Evolutionary conservation across 1,284 basidiomycete genomes (phyloP).

Genomic region (Abortiporus biennis): DNA sequence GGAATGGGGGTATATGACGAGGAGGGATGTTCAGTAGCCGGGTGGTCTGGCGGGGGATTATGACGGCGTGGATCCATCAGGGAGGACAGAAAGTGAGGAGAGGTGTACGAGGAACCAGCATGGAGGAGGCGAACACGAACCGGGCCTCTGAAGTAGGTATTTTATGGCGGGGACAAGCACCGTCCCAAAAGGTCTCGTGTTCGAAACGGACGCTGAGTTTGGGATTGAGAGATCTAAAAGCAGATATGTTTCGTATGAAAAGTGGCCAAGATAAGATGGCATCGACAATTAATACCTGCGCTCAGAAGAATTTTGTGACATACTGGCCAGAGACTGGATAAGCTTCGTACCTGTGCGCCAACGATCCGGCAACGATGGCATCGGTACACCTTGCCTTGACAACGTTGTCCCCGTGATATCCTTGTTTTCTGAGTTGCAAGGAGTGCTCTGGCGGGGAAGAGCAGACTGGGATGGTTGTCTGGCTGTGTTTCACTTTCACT

Average conservation of each 20-base stretch:
- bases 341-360: slow-evolving; percentile 16
- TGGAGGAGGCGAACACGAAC: slow-evolving; percentile 7
- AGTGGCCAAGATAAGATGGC: slow-evolving; percentile 24
- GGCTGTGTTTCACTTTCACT: too few species aligned
- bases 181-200: slow-evolving; percentile 18
- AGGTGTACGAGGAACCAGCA: slow-evolving; percentile 3
- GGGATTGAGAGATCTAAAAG: slow-evolving; percentile 16
- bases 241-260: slow-evolving; percentile 19
- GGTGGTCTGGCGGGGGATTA: too few species aligned
- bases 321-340: slow-evolving; percentile 13
- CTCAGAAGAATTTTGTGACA: slow-evolving; percentile 15
- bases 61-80: slow-evolving; percentile 16
- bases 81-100: slow-evolving; percentile 5
- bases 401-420: slow-evolving; percentile 21
- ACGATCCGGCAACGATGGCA: slow-evolving; percentile 22
- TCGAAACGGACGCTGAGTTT: slow-evolving; percentile 20
- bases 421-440: not conserved
- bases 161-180: slow-evolving; percentile 15
- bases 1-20: slow-evolving; percentile 13
- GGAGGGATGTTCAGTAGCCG: too few species aligned
- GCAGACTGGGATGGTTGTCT: too few species aligned
- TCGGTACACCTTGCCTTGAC: slow-evolving; percentile 21
- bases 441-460: too few species aligned
- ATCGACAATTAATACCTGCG: slow-evolving; percentile 20
- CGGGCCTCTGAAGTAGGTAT: slow-evolving; percentile 8